Conservation (phyloP, 129 eudicot species). For the Daucus carota region DH1_v3.0 NC_030388.2:27225501-27226000, state of each 20-base stretch:
- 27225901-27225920: slow-evolving; percentile 50
- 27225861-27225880: slow-evolving; percentile 90
- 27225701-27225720: neutral
- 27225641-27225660: slow-evolving; percentile 11
- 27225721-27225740: slow-evolving; percentile 69
- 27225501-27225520: slow-evolving; percentile 16
- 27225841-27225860: slow-evolving; percentile 96
- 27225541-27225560: slow-evolving; percentile 1
- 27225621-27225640: slow-evolving; percentile 3
- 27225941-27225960: slow-evolving; percentile 42
- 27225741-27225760: slow-evolving; percentile 93
- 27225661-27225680: slow-evolving; percentile 9
- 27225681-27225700: neutral
- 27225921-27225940: slow-evolving; percentile 68
- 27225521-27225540: slow-evolving; percentile 14
- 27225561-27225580: slow-evolving; percentile 12
- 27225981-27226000: slow-evolving; percentile 38
- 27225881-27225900: slow-evolving; percentile 85
- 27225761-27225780: slow-evolving; percentile 54
- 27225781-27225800: slow-evolving; percentile 46
- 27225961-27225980: slow-evolving; percentile 43
- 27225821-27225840: slow-evolving; percentile 91
- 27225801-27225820: slow-evolving; percentile 55
- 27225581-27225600: slow-evolving; percentile 6
- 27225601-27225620: slow-evolving; percentile 32